phyloP scores from a whole-genome alignment of 495 filamentous ascomycete genomes.

The Hypoxylon fuscum region DNA sequence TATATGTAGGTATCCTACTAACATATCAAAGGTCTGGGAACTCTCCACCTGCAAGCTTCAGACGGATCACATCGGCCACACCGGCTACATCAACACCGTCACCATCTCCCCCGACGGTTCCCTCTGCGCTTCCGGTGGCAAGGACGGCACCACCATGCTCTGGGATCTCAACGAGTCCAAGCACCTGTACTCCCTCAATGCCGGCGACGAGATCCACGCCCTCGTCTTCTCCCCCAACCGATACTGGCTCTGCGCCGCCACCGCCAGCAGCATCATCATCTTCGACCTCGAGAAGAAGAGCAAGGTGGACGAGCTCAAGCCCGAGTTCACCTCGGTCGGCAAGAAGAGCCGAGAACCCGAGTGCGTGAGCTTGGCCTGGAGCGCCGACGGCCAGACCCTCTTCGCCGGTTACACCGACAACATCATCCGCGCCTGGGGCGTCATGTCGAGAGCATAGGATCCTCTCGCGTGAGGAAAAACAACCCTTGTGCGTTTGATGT shows the following conservation, averaged over 20 bases:
- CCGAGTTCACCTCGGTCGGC: conserved; percentile 93
- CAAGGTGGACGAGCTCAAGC: conserved; percentile 99
- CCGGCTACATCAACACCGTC: conserved; percentile 99
- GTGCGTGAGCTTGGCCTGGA: conserved; percentile 97
- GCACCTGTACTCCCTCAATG: conserved; percentile 99
- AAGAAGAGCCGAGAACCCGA: conserved; percentile 99
- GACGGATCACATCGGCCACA: conserved; percentile 99
- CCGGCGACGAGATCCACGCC: conserved; percentile 99
- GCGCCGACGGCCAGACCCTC: conserved; percentile 96
- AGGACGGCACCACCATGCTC: conserved; percentile 99
- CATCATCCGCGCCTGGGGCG: conserved; percentile 99
- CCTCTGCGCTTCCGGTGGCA: conserved; percentile 98
- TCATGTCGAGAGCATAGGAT: conserved; percentile 77
- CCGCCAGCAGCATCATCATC: conserved; percentile 97
- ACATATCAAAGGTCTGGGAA: conserved; percentile 86
- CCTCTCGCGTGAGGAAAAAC: conserved; percentile 24
- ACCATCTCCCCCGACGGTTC: conserved; percentile 99
- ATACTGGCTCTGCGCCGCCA: conserved; percentile 99
- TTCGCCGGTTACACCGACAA: conserved; percentile 99
- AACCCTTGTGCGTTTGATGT: too few species aligned
- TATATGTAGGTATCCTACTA: too few species aligned
- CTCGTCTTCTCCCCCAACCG: conserved; percentile 99
- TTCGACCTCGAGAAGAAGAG: conserved; percentile 99
- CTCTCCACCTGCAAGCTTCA: conserved; percentile 98
- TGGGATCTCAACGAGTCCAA: conserved; percentile 99